Evolutionary conservation across 2,329 filamentous ascomycete genomes (phyloP), one percentile per base, ranked within the genome.

Genomic region (Pseudogymnoascus sp.): DNA sequence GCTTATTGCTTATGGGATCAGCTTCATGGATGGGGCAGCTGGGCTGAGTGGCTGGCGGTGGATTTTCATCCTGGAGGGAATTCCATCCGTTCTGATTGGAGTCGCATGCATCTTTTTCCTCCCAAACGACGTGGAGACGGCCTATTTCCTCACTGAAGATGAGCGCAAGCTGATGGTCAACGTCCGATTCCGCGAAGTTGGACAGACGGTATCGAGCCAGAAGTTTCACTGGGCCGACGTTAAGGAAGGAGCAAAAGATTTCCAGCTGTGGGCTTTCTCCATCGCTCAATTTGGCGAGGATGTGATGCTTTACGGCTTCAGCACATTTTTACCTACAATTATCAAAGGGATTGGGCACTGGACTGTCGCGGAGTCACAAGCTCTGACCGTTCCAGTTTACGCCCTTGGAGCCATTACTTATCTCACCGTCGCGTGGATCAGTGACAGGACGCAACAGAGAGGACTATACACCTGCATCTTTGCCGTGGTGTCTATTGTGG

Each of bases 321-420:
- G 80, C 62, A 87, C 85, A 0, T 90, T 89, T 70, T 74, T 90
- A 37, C 87, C 87, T 0, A 88, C 85, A 1, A 90, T 90, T 65
- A 88, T 90, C 70, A 76, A 80, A 61, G 81, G 80, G 0, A 81
- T 89, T 64, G 84, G 86, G 2, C 72, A 71, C 2, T 87, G 84
- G 74, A 77, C 79, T 0, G 76, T 76, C 0, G 78, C 83, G 0
- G 78, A 86, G 67, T 81, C 86, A 0, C 87, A 90, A 70, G 84
- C 85, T 37, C 77, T 90, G 47, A 90, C 87, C 0, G 85, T 89
- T 19, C 87, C 87, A 1, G 86, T 86, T 69, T 90, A 90, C 66
- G 79, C 80, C 0, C 70, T 87, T 1, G 87, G 86, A 1, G 86
- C 85, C 0, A 77, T 85, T 19, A 81, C 78, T 0, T 89, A 88